Evolutionary conservation across 1,139 yeast genomes (phyloP), one percentile per base, ranked within the genome.

Genomic region (Saccharomyces uvarum): DNA sequence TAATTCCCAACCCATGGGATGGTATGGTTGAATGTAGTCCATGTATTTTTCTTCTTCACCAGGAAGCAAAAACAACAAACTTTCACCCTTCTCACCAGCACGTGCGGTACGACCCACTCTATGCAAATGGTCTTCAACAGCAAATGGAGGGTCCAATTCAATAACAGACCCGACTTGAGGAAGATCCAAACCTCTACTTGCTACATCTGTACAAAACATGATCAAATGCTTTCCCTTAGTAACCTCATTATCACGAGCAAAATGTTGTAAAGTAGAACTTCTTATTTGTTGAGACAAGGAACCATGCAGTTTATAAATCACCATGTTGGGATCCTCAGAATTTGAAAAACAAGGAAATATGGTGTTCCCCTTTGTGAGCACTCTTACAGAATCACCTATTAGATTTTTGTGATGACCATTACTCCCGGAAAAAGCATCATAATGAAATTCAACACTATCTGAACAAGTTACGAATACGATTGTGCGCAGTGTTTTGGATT

Each of bases 371-470:
- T 62, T 67, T 16, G 66, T 60, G 11, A 69, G 52, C 24, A 66
- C 48, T 52, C 73, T 71, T 26, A 74, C 72, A 41, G 73, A 70
- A 54, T 73, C 73, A 11, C 86, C 86, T 11, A 74, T 74, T 56
- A 83, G 70, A 47, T 61, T 62, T 13, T 59, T 61, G 42, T 65
- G 59, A 46, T 60, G 56, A 2, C 59, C 58, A 50, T 65, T 66
- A 51, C 59, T 59, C 4, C 66, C 57, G 2, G 95, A 78, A 63
- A 91, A 83, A 0, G 83, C 85, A 51, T 82, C 80, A 69, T 83
- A 89, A 71, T 93, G 97, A 73, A 87, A 93, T 62, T 93, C 90
- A 24, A 95, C 98, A 13, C 97, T 87, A 67, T 93, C 98, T 0
- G 98, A 84, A 73, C 99, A 93, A 7, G 97, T 87, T 61, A 90